Evolutionary conservation across 768 basidiomycete species (phyloP).

Genomic region (Podaxis carcinomalis): DNA sequence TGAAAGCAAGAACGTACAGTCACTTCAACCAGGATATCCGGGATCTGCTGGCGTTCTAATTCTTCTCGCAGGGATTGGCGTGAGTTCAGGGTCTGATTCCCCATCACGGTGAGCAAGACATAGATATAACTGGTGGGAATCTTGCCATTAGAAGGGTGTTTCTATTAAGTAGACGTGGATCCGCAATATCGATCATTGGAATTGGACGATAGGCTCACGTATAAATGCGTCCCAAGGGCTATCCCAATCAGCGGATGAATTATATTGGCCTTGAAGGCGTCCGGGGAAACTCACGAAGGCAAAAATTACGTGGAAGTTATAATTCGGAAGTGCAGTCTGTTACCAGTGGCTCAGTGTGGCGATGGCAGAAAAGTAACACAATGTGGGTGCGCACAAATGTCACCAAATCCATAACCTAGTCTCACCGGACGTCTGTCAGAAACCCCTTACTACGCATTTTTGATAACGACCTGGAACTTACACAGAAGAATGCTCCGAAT

Average conservation of each 20-base stretch:
- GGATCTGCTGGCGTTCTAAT: slow-evolving; percentile 16
- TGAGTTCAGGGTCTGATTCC: slow-evolving; percentile 22
- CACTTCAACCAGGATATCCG: slow-evolving; percentile 14
- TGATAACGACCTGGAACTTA: slow-evolving; percentile 13
- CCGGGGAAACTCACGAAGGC: slow-evolving; percentile 21
- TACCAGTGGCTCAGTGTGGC: background rate
- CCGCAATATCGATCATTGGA: background rate
- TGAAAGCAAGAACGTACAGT: background rate
- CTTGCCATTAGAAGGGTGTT: slow-evolving; percentile 23
- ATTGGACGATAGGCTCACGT: slow-evolving; percentile 16
- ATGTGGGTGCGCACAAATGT: slow-evolving; percentile 18
- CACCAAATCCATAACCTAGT: slow-evolving; percentile 26
- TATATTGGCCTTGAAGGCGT: background rate
- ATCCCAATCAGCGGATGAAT: background rate
- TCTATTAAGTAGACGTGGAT: slow-evolving; percentile 11
- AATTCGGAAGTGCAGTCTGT: slow-evolving; percentile 19
- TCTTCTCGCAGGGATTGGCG: slow-evolving; percentile 21
- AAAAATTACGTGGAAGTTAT: slow-evolving; percentile 28
- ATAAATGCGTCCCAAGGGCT: slow-evolving; percentile 27
- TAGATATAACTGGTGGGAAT: background rate
- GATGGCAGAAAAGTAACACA: background rate
- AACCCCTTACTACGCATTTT: background rate
- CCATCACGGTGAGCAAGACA: background rate
- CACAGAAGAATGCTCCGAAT: slow-evolving; percentile 27
- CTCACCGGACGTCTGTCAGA: background rate